Evolutionary conservation across 176 grass and related monocot species (phyloP).

Genomic region (Carex littledalei): DNA sequence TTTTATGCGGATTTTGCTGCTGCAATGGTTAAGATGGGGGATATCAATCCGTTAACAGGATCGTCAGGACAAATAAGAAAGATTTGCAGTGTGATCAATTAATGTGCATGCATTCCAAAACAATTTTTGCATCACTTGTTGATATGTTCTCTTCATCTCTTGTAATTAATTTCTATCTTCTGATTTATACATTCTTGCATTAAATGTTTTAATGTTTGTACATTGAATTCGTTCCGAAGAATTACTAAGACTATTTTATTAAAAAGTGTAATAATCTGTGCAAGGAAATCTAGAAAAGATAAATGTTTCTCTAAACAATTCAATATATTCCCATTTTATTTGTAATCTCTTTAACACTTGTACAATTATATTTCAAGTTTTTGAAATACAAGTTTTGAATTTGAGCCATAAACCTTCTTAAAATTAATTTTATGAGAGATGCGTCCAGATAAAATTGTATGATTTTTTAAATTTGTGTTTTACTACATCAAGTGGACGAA

Average conservation of each 20-base stretch:
- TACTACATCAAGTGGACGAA: no score
- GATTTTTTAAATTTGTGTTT: no score
- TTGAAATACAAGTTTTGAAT: no score
- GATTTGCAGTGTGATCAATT: slow-evolving; percentile 32
- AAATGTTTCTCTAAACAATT: neutral
- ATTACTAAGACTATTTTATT: neutral
- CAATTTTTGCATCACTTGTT: neutral
- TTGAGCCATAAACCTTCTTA: no score
- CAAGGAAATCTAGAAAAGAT: neutral
- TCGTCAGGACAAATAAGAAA: slow-evolving; percentile 33
- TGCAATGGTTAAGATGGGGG: slow-evolving; percentile 52
- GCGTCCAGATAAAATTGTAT: no score
- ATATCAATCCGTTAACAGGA: slow-evolving; percentile 26
- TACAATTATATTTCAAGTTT: no score
- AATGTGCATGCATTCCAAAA: neutral
- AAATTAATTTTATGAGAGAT: no score
- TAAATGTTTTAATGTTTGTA: neutral
- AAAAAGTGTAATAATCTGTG: no score
- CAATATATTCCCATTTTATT: no score
- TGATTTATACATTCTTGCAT: neutral
- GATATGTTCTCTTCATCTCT: neutral
- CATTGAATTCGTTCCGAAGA: neutral
- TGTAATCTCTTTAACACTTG: no score
- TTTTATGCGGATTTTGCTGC: slow-evolving; percentile 40
- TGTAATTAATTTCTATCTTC: neutral